Base-by-base conservation (phyloP, 495 filamentous ascomycete species). In the Parathielavia appendiculata region DNA sequence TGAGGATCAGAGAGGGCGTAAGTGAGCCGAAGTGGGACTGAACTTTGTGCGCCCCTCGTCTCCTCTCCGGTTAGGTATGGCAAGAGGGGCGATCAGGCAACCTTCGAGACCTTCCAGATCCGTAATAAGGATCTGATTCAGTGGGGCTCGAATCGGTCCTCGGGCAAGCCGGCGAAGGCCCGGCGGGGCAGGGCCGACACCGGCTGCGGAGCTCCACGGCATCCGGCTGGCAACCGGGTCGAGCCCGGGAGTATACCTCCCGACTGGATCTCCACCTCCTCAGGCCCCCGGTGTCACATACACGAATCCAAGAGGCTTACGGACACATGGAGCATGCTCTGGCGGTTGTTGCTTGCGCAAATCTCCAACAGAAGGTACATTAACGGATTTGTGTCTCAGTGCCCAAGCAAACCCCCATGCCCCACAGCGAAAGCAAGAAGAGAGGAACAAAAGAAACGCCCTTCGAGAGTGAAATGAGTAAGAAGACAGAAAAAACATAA, bases 371-470 rank as follows among this genome's bases (percentile, higher is more conserved):
- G 17, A 51, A 43, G 34, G 46, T 57, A 57, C 51, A 51, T 51
- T 51, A 57, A 57, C 55, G 51, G 55, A 44, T 57, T 40, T 45
- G 26, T 35, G 46, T 51, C 46, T 57, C 47, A 12, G 36, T 51
- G 55, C 47, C 47, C 55, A 57, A 49, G 46, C 45, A 50, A 43
- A 56, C 53, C 53, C n/a, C 34, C 45, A 41, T 57, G 45, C 46
- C 36, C 32, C 26, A 47, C 26, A 51, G 39, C 38, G 7, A 41
- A 44, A 19, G 39, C 26, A 20, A 39, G 16, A 30, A 44, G 36
- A 36, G 39, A 46, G 34, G 35, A 44, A 19, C 38, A 52, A 26
- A 40, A 5, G 16, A 26, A 16, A 52, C 16, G 50, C 8, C 36
- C 35, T 40, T 41, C 14, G 36, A 52, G 16, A 52, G 20, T 13